Evolutionary conservation across 2,329 filamentous ascomycete species (phyloP).

Genomic region (Alternaria arbusti): DNA sequence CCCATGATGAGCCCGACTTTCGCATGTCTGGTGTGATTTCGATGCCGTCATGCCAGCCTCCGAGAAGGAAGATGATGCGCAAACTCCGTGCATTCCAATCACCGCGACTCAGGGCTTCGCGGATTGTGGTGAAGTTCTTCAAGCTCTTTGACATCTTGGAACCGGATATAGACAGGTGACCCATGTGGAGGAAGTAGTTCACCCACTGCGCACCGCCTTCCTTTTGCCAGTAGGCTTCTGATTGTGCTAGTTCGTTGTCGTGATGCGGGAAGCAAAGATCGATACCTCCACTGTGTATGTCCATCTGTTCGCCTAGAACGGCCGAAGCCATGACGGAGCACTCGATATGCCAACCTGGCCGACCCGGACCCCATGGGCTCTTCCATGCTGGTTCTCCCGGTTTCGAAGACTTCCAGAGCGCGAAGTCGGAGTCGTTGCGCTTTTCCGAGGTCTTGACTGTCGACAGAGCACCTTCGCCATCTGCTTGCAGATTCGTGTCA

Average conservation of each 20-base stretch:
- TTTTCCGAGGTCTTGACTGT: slow-evolving; percentile 67
- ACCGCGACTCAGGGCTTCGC: slow-evolving; percentile 73
- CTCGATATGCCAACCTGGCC: slow-evolving; percentile 97
- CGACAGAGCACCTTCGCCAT: slow-evolving; percentile 84
- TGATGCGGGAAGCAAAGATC: slow-evolving; percentile 84
- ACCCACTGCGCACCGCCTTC: slow-evolving; percentile 73
- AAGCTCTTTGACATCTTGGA: slow-evolving; percentile 96
- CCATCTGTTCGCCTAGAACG: slow-evolving; percentile 82
- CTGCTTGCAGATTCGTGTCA: slow-evolving; percentile 81
- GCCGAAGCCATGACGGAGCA: slow-evolving; percentile 96
- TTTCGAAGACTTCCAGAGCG: slow-evolving; percentile 92
- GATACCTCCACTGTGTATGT: slow-evolving; percentile 91
- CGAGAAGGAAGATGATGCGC: slow-evolving; percentile 85
- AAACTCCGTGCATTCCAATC: slow-evolving; percentile 80
- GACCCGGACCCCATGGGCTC: slow-evolving; percentile 83
- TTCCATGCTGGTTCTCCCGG: slow-evolving; percentile 90
- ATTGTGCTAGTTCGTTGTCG: slow-evolving; percentile 87
- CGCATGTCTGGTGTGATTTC: slow-evolving; percentile 88
- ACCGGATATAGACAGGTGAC: slow-evolving; percentile 85
- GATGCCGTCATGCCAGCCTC: slow-evolving; percentile 87
- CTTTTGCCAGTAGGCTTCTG: slow-evolving; percentile 76
- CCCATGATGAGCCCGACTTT: slow-evolving; percentile 76
- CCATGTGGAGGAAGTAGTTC: slow-evolving; percentile 96
- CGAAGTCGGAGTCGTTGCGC: slow-evolving; percentile 81
- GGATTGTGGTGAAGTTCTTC: slow-evolving; percentile 95